A percentile compares a stretch with the other conserved stretches of the same genome.
Evolutionary conservation across 2,329 filamentous ascomycete species (phyloP).

Genomic region (Mycosphaerella sp.): DNA sequence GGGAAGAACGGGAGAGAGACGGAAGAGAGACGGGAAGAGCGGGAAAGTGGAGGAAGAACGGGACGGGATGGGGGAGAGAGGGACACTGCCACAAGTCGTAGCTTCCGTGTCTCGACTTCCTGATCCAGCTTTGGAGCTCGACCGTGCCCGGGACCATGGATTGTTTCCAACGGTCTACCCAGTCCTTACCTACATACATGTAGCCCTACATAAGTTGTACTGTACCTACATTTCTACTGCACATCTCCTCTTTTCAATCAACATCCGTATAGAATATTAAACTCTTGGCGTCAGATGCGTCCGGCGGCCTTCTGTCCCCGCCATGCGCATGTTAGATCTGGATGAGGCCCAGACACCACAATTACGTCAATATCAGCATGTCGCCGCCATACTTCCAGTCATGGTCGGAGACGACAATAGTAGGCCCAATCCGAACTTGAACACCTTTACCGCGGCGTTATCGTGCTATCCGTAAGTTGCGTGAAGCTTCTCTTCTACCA

Average conservation of each 20-base stretch:
- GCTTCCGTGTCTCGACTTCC: too few relatives aligned
- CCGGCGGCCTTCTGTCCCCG: conserved; percentile 11
- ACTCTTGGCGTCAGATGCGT: conserved; percentile 12
- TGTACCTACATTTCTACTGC: neutral
- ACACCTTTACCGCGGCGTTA: conserved; percentile 55
- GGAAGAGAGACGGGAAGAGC: too few relatives aligned
- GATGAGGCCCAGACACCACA: conserved; percentile 28
- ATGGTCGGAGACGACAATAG: conserved; percentile 28
- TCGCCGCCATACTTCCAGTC: conserved; percentile 16
- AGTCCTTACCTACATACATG: too few relatives aligned
- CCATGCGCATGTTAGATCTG: conserved; percentile 42
- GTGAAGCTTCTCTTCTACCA: neutral
- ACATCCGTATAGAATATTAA: neutral
- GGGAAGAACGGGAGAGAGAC: too few relatives aligned
- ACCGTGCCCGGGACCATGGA: too few relatives aligned
- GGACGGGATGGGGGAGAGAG: too few relatives aligned
- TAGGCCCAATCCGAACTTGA: conserved; percentile 49
- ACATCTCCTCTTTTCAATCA: neutral
- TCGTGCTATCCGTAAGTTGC: conserved; percentile 61
- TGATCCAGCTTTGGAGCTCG: too few relatives aligned
- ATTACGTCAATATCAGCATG: conserved; percentile 17
- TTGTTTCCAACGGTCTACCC: too few relatives aligned
- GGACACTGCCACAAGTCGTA: too few relatives aligned
- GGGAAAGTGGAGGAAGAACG: too few relatives aligned
- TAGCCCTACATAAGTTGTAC: too few relatives aligned